Evolutionary conservation across 768 basidiomycete genomes (phyloP), one percentile per base, ranked within the genome.

Genomic region (Leccinum boreale): DNA sequence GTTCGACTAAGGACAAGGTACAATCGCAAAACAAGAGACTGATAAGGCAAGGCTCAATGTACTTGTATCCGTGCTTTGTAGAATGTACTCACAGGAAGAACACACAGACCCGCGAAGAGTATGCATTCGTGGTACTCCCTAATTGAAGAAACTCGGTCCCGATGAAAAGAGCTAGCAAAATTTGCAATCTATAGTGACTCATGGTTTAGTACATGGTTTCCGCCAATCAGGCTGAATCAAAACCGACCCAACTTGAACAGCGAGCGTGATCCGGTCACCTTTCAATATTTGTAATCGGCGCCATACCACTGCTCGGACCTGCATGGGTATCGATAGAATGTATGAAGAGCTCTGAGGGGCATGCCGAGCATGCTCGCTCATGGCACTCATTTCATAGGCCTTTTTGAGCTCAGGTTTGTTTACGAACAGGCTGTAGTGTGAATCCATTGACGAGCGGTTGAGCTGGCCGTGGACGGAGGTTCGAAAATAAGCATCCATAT

Each of bases 61-160:
- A 3, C 14, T 19, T 53, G 19, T n/a, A 48, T 29, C 3, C 1
- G n/a, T 21, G 21, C 11, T 26, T 28, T 7, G 19, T 3, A 9
- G 21, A 17, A 35, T 17, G 36, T 33, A 73, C 82, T 33, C 67
- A 86, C 81, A 91, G 90, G 80, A 89, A 92, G 19, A 93, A 75
- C 23, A 87, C 78, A 73, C 90, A 85, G 36, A 89, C 89, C 19
- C 90, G 82, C n/a, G 86, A 85, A 53, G 62, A 66, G 54, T 60
- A 72, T n/a, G 56, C 53, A 17, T 46, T 51, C 2, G 81, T 81
- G 31, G 63, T 68, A 39, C 65, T 61, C 0, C 73, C 63, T 24
- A 78, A 56, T 12, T 70, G 67, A 59, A 77, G 76, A 71, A 80
- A 84, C 28, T 81, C 72, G 1, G 75, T 76, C 31, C 68, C 71